These are phyloP conservation scores for Suhomyces tanzawaensis DNA, from an alignment of 805 yeast genomes.

Conservation along the genomic window DNA sequence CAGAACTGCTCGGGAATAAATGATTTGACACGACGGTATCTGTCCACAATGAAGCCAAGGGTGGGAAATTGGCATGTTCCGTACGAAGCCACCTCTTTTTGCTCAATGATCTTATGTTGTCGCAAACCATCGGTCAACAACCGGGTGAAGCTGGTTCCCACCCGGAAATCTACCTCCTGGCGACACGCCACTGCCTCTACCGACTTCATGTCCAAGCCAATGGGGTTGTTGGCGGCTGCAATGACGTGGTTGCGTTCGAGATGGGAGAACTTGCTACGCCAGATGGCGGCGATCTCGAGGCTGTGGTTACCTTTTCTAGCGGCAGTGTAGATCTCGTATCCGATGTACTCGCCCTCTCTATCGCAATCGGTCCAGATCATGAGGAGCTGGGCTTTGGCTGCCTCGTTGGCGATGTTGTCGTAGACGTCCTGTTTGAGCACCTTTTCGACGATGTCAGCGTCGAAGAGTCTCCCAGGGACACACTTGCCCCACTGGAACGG, in stretches of 20 bases:
- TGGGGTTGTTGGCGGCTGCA: slow-evolving; percentile 71
- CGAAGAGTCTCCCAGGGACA: slow-evolving; percentile 63
- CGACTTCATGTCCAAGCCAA: slow-evolving; percentile 57
- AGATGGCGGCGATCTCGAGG: slow-evolving; percentile 43
- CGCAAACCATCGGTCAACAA: slow-evolving; percentile 59
- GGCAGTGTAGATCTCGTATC: slow-evolving; percentile 73
- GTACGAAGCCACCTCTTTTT: slow-evolving; percentile 57
- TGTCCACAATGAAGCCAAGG: slow-evolving; percentile 90
- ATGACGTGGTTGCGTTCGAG: slow-evolving; percentile 72
- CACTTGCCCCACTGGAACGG: slow-evolving; percentile 65
- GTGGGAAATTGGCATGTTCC: slow-evolving; percentile 98
- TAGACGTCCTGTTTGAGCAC: slow-evolving; percentile 48
- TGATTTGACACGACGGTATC: slow-evolving; percentile 70
- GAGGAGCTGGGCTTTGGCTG: slow-evolving; percentile 54
- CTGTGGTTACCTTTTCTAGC: slow-evolving; percentile 57
- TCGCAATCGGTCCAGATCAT: slow-evolving; percentile 99
- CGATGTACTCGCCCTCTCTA: slow-evolving; percentile 93
- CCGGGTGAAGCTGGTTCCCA: slow-evolving; percentile 88
- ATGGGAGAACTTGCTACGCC: slow-evolving; percentile 86
- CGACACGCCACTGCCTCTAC: slow-evolving; percentile 86
- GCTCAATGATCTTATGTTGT: slow-evolving; percentile 29
- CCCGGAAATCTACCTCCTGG: slow-evolving; percentile 81
- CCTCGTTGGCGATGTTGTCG: slow-evolving; percentile 65
- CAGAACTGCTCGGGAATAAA: slow-evolving; percentile 82
- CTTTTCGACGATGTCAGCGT: slow-evolving; percentile 57